phyloP scores from a whole-genome alignment of 176 grass and related monocot genomes.

The Hyparrhenia diplandra region DNA sequence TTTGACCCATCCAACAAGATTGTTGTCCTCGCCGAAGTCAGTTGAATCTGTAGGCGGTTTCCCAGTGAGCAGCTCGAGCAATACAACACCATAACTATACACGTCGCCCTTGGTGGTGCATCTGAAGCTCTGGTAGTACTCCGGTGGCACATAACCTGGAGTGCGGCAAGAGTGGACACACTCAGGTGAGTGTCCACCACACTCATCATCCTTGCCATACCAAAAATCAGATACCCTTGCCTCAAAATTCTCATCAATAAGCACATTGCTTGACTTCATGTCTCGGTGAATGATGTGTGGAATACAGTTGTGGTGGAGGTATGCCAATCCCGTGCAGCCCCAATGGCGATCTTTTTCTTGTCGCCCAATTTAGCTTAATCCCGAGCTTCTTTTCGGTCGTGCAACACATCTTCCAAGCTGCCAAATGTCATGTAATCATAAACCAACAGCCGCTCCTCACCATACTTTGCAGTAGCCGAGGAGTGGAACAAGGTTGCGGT shows the following conservation, averaged over 20 bases:
- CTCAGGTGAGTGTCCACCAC: conserved; percentile 87
- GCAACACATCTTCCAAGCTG: conserved; percentile 90
- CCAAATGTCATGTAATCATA: conserved; percentile 96
- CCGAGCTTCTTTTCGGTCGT: conserved; percentile 62
- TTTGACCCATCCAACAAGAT: conserved; percentile 95
- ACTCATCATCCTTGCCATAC: conserved; percentile 82
- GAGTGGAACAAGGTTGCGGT: conserved; percentile 89
- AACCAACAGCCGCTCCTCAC: conserved; percentile 74
- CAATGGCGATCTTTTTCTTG: conserved; percentile 74
- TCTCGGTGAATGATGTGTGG: conserved; percentile 95
- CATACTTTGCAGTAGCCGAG: conserved; percentile 93
- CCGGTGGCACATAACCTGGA: conserved; percentile 90
- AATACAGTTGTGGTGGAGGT: conserved; percentile 94
- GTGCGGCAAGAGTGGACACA: conserved; percentile 91
- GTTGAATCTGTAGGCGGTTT: conserved; percentile 61
- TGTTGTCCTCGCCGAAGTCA: conserved; percentile 85
- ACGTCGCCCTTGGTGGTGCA: conserved; percentile 95
- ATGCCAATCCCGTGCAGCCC: conserved; percentile 80
- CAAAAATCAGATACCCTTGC: conserved; percentile 96
- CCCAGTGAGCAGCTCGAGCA: conserved; percentile 92
- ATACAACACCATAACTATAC: conserved; percentile 89
- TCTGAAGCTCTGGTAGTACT: conserved; percentile 96
- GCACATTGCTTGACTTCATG: conserved; percentile 98
- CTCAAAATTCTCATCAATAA: conserved; percentile 80
- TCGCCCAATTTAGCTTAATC: conserved; percentile 62